Evolutionary conservation across 2,329 filamentous ascomycete species (phyloP).

Genomic region (Hypoxylon sp.): DNA sequence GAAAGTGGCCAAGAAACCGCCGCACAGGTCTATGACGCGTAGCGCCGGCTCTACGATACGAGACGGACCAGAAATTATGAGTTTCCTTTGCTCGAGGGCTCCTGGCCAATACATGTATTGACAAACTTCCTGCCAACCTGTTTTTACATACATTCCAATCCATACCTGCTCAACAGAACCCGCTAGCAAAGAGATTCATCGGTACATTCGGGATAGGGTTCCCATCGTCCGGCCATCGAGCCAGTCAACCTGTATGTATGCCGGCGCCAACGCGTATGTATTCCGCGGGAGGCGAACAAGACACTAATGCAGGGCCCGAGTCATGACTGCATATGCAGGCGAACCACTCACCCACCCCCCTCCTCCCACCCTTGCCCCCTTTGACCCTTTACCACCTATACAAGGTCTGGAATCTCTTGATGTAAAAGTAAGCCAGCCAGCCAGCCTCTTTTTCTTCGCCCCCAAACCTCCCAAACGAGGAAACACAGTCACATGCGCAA

Average conservation of each 20-base stretch:
- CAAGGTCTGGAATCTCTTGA: background rate
- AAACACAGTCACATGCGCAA: background rate
- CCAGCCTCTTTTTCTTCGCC: background rate
- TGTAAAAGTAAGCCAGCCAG: no score
- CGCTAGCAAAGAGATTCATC: no score
- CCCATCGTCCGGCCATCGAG: background rate
- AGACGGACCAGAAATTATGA: background rate
- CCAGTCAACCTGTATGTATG: background rate
- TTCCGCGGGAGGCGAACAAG: background rate
- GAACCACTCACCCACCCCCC: background rate
- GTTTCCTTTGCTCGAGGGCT: no score
- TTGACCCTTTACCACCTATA: no score
- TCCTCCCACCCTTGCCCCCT: no score
- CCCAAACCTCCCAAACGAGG: no score
- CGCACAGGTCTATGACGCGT: background rate
- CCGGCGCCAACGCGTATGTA: constrained; percentile 2
- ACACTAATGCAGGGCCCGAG: constrained; percentile 9
- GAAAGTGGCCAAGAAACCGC: no score
- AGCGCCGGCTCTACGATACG: background rate
- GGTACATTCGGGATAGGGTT: background rate
- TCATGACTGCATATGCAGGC: constrained; percentile 6
- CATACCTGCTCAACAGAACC: no score
- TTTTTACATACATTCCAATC: no score
- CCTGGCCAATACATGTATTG: no score
- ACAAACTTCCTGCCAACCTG: no score